phyloP scores from a whole-genome alignment of 306 rosid genomes.

The Biancaea sappan region DNA sequence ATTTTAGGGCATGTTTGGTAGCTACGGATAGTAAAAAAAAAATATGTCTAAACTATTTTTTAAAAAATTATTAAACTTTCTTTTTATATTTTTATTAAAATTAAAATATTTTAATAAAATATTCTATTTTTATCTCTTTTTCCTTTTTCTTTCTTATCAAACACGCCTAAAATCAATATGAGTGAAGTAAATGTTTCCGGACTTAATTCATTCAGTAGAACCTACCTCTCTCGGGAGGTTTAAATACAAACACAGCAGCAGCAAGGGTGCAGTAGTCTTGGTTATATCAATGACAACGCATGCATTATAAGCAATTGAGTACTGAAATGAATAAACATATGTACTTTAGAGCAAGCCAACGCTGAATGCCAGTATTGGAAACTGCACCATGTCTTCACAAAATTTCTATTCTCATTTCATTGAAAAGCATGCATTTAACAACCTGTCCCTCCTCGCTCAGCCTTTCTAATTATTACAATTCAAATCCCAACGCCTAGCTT shows the following conservation, averaged over 20 bases:
- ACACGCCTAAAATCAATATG: no score
- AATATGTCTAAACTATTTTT: no score
- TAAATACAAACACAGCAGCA: conserved; percentile 13
- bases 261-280: conserved; percentile 33
- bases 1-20: no score
- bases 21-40: no score
- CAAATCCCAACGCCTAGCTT: conserved; percentile 64
- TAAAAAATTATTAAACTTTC: no score
- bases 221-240: conserved; percentile 15
- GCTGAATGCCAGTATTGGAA: conserved; percentile 51
- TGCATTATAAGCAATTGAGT: conserved; percentile 20
- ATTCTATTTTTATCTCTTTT: no score
- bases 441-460: conserved; percentile 37
- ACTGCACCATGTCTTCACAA: conserved; percentile 41
- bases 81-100: no score
- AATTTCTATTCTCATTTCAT: conserved; percentile 47
- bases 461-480: conserved; percentile 37
- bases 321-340: background rate
- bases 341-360: conserved; percentile 7
- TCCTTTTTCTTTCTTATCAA: no score
- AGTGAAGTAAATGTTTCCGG: conserved; percentile 33
- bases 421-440: conserved; percentile 38
- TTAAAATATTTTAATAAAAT: background rate
- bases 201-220: conserved; percentile 15
- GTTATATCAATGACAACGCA: background rate